These are phyloP conservation scores for Schizothecium vesticola DNA, from an alignment of 495 filamentous ascomycete species.

Conservation along the genomic window DNA sequence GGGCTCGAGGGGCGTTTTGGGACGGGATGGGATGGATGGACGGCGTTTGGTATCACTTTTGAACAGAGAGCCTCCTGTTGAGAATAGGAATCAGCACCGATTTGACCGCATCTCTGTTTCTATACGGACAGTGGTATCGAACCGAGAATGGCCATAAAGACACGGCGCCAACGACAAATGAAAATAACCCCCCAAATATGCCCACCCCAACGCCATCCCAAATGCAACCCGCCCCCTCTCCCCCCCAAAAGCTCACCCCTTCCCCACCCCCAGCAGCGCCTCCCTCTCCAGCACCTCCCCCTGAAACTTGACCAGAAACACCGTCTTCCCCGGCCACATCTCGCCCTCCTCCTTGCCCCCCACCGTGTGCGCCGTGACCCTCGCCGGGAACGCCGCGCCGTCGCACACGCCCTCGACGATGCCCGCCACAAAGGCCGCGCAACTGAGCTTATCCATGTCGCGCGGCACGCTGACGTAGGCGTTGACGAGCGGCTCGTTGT, in stretches of 20 bases:
- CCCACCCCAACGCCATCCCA: constrained; percentile 21
- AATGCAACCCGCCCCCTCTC: constrained; percentile 10
- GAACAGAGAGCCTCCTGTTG: neutral
- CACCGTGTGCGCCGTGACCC: constrained; percentile 86
- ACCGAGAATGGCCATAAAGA: constrained; percentile 1
- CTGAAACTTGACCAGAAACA: constrained; percentile 89
- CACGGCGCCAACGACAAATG: neutral
- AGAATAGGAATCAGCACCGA: neutral
- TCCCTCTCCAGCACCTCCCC: constrained; percentile 87
- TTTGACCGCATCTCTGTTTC: neutral
- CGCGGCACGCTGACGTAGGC: constrained; percentile 85
- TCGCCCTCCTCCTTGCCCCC: constrained; percentile 66
- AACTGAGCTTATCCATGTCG: constrained; percentile 95
- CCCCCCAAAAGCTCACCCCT: neutral
- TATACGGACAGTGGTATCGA: neutral
- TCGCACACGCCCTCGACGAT: constrained; percentile 95
- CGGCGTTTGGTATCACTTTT: neutral
- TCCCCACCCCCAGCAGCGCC: constrained; percentile 50
- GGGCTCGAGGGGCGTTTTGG: neutral
- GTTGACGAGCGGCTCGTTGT: constrained; percentile 95
- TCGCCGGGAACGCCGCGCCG: constrained; percentile 79
- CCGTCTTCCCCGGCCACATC: constrained; percentile 92
- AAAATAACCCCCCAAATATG: neutral
- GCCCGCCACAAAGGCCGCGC: constrained; percentile 90
- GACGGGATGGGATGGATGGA: too few species aligned